A percentile compares a stretch with the other conserved stretches of the same genome.
Conservation (phyloP, 139 green algal species). For the Ettlia oleoabundans region DNA sequence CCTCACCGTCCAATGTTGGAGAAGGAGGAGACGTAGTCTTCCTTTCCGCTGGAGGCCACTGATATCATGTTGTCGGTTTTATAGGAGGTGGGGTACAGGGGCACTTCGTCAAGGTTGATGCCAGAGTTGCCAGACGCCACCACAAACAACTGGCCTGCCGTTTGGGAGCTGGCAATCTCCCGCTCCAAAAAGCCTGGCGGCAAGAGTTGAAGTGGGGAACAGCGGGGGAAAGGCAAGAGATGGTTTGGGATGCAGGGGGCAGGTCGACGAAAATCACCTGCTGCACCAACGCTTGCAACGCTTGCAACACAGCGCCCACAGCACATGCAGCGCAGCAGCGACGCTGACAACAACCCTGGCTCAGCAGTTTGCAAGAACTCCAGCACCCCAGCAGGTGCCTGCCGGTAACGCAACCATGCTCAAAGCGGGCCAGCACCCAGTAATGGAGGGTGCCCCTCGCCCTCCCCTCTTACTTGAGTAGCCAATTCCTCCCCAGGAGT, state of each 20-base stretch:
- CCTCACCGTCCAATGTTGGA: slow-evolving; percentile 43
- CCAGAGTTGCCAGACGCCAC: slow-evolving; percentile 52
- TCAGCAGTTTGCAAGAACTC: no score
- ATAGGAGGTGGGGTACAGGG: slow-evolving; percentile 47
- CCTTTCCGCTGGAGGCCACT: slow-evolving; percentile 34
- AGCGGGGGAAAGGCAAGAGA: not conserved
- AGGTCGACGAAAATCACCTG: no score
- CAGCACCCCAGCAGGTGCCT: no score
- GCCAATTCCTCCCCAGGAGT: slow-evolving; percentile 52
- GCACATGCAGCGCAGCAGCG: no score
- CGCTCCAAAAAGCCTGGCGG: slow-evolving; percentile 34
- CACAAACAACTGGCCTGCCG: slow-evolving; percentile 47
- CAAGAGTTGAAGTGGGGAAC: not conserved
- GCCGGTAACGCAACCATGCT: no score
- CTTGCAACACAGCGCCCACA: no score
- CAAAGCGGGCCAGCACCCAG: no score
- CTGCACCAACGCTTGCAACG: no score
- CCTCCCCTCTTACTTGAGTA: slow-evolving; percentile 21
- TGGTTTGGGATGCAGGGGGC: not conserved
- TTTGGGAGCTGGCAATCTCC: slow-evolving; percentile 30
- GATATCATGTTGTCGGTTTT: slow-evolving; percentile 40
- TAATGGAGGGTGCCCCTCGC: no score
- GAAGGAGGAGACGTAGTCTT: slow-evolving; percentile 30
- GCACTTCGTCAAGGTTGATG: slow-evolving; percentile 40
- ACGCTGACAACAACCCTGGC: no score